Evolutionary conservation across 495 filamentous ascomycete species (phyloP), one percentile per base, ranked within the genome.

Genomic region (Hypoxylon rickii): DNA sequence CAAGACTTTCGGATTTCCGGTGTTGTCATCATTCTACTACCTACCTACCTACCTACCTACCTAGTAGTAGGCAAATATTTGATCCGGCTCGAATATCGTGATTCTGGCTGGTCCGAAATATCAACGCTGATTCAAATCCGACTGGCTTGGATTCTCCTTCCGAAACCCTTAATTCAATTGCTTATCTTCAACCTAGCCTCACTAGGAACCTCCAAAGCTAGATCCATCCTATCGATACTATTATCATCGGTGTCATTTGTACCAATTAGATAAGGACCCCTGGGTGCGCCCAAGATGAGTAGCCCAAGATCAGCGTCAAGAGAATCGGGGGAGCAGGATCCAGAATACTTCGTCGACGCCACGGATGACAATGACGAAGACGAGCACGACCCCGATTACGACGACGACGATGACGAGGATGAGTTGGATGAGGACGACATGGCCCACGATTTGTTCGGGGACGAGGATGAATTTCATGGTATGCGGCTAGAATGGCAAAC

Each of bases 361-460:
- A 66, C 64, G 13, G 57, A 65, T 2, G 44, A 73, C 0, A 66
- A 70, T 0, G 55, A 71, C 8, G 69, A 69, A 18, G 61, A 74
- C 8, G 76, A 78, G 13, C 75, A 77, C 26, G 76, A 83, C 60
- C 71, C 78, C 54, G 79, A 81, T 33, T 63, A 79, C 73, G 76
- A 80, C 72, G 57, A 75, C 55, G 64, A 73, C 70, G 50, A 70
- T 7, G 55, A 54, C 5, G 67, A 43, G 50, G 69, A 55, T 44
- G 68, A 58, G 58, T 70, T 63, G 55, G 76, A 79, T 42, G 63
- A 66, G 19, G 66, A 74, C 54, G 66, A 76, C 45, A 54, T 46
- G 49, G 64, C 59, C 18, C 73, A 76, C 22, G 76, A 74, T 12
- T 1, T 61, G 3, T 58, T 64, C 12, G 76, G 76, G 6, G 74